phyloP scores from a whole-genome alignment of 371 early-diverging fungal species.

The Lichtheimia hyalospora region DNA sequence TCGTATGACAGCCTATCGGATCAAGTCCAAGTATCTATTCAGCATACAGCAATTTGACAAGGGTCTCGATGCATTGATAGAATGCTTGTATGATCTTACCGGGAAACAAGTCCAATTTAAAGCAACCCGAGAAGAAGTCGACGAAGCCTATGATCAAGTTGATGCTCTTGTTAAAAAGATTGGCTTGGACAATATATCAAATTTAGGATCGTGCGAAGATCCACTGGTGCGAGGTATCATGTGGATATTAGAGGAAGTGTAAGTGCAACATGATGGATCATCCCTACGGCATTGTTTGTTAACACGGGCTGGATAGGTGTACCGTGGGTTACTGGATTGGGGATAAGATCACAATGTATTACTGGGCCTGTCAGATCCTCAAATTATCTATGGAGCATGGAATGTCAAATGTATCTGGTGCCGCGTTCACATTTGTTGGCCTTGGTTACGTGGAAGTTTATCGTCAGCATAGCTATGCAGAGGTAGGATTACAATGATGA shows the following conservation, averaged over 20 bases:
- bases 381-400: constrained; percentile 25
- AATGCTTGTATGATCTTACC: constrained; percentile 29
- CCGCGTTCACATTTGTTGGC: constrained; percentile 33
- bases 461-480: constrained; percentile 23
- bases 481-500: constrained; percentile 8
- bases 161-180: constrained; percentile 11
- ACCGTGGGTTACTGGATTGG: constrained; percentile 39
- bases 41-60: constrained; percentile 33
- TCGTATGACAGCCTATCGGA: constrained; percentile 33
- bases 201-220: constrained; percentile 27
- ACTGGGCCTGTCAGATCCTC: constrained; percentile 27
- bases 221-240: constrained; percentile 22
- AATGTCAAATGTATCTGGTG: constrained; percentile 23
- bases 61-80: constrained; percentile 18
- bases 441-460: constrained; percentile 28
- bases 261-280: constrained; percentile 7
- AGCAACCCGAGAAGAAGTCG: constrained; percentile 15
- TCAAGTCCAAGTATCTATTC: constrained; percentile 34
- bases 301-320: constrained; percentile 9
- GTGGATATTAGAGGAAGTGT: constrained; percentile 41
- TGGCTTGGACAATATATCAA: constrained; percentile 19
- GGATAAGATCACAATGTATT: constrained; percentile 30
- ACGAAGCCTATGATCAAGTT: constrained; percentile 16
- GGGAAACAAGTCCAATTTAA: constrained; percentile 10
- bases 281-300: neutral